Base-by-base conservation (phyloP, 2,329 filamentous ascomycete genomes). In the Pseudogymnoascus pannorum region DNA sequence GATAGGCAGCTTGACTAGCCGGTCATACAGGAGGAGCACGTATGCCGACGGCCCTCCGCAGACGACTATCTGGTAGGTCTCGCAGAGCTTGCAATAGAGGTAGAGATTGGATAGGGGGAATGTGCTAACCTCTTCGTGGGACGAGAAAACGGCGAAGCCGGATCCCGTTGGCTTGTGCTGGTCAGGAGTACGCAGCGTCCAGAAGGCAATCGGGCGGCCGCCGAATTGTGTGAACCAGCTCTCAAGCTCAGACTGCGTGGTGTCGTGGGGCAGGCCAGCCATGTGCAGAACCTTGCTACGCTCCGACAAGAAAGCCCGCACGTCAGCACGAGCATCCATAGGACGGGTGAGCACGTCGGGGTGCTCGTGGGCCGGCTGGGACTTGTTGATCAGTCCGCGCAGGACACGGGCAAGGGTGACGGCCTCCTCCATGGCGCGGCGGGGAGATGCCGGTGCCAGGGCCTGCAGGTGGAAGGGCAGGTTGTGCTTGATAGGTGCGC, bases 211-310 rank as follows among this genome's bases (percentile, higher is more conserved):
- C 29, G 94, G 94, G 44, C 94, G 89, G 58, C 94, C 94, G 66
- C 94, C 94, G 73, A 96, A 99, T 76, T 99, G 94, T 29, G 94
- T 99, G 74, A 97, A 99, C 94, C 94, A 99, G 77, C 92, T 97
- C 79, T 99, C 94, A 22, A 99, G 83, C 78, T 99, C 94, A 3
- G 93, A 97, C 77, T 99, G 94, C 1, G 94, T 99, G 35, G 94
- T 99, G 71, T 99, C 94, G 74, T 99, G 94, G 48, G 94, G 94
- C 59, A 99, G 82, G 57, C 94, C 94, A 70, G 92, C 96, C 87
- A 99, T 93, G 76, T 99, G 94, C 61, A 99, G 84, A 38, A 99
- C 93, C 78, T 99, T 99, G 81, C 92, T 97, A 64, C 94, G 87
- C 78, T 99, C 94, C 2, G 91, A 91, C 62, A 99, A 79, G 78